A percentile compares a stretch with the other conserved stretches of the same genome.
Evolutionary conservation across 176 grass and related monocot genomes (phyloP).

Genomic region (Bothriochloa decipiens): DNA sequence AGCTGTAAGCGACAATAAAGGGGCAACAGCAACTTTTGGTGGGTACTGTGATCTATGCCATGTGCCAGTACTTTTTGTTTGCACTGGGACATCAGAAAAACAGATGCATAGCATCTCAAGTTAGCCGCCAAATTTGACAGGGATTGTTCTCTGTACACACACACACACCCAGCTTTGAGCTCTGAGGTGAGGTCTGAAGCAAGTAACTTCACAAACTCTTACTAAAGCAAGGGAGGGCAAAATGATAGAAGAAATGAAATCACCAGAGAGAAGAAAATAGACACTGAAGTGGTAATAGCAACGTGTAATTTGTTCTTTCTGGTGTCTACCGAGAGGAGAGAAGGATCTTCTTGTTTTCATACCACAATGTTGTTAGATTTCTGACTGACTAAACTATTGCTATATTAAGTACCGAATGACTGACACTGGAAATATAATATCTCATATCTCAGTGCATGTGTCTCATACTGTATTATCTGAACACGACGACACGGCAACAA

Average conservation of each 20-base stretch:
- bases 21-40: conserved; percentile 20
- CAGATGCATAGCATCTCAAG: conserved; percentile 39
- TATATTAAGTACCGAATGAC: conserved; percentile 15
- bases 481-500: conserved; percentile 40
- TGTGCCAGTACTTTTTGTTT: conserved; percentile 44
- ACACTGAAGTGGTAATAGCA: not conserved
- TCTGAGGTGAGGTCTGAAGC: not conserved
- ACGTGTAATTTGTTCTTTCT: not conserved
- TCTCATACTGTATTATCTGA: conserved; percentile 12
- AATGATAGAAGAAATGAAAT: conserved; percentile 10
- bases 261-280: not conserved
- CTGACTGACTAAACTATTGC: conserved; percentile 9
- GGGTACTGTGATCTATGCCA: not conserved
- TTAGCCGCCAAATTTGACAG: conserved; percentile 50
- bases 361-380: not conserved
- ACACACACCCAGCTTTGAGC: not conserved
- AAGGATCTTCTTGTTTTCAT: not conserved
- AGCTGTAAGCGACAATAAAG: conserved; percentile 4
- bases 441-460: not conserved
- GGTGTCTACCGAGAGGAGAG: not conserved
- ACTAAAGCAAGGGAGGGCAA: not conserved
- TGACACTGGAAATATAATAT: conserved; percentile 23
- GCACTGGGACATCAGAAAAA: not conserved
- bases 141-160: conserved; percentile 32
- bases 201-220: conserved; percentile 7